A percentile compares a stretch with the other conserved stretches of the same genome.
Evolutionary conservation across 371 early-diverging fungal species (phyloP).

Genomic region (Lichtheimia ramosa): DNA sequence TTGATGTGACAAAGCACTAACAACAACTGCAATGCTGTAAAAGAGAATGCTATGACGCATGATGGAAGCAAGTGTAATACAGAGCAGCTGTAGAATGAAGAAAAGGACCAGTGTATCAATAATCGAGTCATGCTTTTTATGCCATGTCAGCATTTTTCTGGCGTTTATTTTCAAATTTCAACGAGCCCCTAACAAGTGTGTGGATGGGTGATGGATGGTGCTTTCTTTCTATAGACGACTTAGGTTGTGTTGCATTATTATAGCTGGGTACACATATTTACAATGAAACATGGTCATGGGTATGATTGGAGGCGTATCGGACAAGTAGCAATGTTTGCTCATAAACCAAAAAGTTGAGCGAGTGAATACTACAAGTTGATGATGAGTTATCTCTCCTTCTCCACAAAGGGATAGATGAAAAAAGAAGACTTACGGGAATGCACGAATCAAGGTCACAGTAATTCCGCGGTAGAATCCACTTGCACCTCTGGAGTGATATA

Average conservation of each 20-base stretch:
- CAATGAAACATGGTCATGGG: slow-evolving; percentile 22
- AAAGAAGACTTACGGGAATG: slow-evolving; percentile 63
- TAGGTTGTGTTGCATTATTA: background rate
- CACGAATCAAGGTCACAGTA: slow-evolving; percentile 73
- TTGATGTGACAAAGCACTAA: background rate
- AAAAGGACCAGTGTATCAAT: background rate
- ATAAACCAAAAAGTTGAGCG: slow-evolving; percentile 25
- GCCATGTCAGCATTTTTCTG: background rate
- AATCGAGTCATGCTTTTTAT: background rate
- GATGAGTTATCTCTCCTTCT: background rate
- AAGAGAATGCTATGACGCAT: slow-evolving; percentile 1
- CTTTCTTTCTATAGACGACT: no score
- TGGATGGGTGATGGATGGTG: background rate
- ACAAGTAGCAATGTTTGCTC: slow-evolving; percentile 24
- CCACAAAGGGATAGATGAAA: background rate
- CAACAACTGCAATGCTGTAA: slow-evolving; percentile 2
- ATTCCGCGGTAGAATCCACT: slow-evolving; percentile 75
- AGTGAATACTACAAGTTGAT: slow-evolving; percentile 15
- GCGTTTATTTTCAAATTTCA: slow-evolving; percentile 10
- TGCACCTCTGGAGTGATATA: slow-evolving; percentile 53
- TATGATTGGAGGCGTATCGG: slow-evolving; percentile 20
- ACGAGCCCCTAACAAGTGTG: background rate
- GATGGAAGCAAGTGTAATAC: background rate
- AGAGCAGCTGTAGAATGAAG: background rate
- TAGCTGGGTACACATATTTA: slow-evolving; percentile 12